Conservation (phyloP, 192 early-diverging fungal species). For the Kickxella alabastrina region DNA sequence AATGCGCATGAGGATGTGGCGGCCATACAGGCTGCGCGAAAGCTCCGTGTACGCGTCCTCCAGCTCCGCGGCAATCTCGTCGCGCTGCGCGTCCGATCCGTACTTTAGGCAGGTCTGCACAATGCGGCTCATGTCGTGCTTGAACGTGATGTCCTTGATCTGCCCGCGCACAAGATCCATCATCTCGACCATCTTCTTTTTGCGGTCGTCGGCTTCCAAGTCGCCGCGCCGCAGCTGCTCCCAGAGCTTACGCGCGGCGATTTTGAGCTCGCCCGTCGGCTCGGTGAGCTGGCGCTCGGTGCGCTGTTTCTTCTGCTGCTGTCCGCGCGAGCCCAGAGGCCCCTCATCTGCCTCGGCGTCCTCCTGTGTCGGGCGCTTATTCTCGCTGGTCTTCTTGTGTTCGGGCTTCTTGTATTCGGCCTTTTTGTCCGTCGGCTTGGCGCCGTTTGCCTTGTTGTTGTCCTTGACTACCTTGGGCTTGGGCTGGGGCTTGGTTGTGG, state of each 20-base stretch:
- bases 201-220: conserved; percentile 59
- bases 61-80: conserved; percentile 76
- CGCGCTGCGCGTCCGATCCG: conserved; percentile 72
- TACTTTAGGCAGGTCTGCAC: conserved; percentile 91
- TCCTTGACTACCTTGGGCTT: conserved; percentile 1
- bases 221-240: conserved; percentile 76
- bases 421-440: background rate
- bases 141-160: conserved; percentile 85
- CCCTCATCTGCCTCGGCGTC: background rate
- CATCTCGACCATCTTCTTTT: conserved; percentile 68
- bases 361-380: background rate
- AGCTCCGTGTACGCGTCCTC: conserved; percentile 70
- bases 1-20: conserved; percentile 83
- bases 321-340: conserved; percentile 49
- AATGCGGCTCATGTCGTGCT: conserved; percentile 92
- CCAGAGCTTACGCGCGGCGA: conserved; percentile 77
- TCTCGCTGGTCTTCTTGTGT: background rate
- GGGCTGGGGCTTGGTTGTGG: background rate
- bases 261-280: conserved; percentile 68
- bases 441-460: background rate
- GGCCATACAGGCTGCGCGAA: conserved; percentile 76
- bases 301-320: conserved; percentile 55
- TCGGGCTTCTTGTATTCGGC: conserved; percentile 7
- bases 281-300: conserved; percentile 62
- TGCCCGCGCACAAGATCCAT: conserved; percentile 78